These are phyloP conservation scores for Phytophthora vignae DNA, from an alignment of 352 stramenopile genomes.

Conservation along the genomic window DNA sequence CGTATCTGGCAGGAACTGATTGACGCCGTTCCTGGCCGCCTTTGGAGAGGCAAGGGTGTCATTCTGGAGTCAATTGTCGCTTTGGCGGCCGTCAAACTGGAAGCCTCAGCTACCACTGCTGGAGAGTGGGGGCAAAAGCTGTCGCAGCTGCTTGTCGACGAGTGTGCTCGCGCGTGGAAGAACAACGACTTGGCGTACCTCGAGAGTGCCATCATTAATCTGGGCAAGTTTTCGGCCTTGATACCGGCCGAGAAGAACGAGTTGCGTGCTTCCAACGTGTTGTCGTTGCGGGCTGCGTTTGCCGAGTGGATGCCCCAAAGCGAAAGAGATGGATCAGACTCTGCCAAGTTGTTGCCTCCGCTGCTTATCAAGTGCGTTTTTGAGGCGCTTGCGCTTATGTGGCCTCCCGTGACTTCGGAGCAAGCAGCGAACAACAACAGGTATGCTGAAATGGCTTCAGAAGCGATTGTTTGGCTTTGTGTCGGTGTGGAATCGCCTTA, in stretches of 20 bases:
- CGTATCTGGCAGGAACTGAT: slow-evolving; percentile 65
- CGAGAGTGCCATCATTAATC: slow-evolving; percentile 65
- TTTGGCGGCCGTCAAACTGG: slow-evolving; percentile 45
- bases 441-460: slow-evolving; percentile 14
- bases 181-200: slow-evolving; percentile 76
- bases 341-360: slow-evolving; percentile 46
- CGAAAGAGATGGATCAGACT: slow-evolving; percentile 14
- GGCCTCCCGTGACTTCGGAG: slow-evolving; percentile 32
- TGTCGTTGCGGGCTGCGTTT: slow-evolving; percentile 45
- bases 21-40: slow-evolving; percentile 61
- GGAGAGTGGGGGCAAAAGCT: slow-evolving; percentile 38
- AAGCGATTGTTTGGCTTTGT: slow-evolving; percentile 65
- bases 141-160: slow-evolving; percentile 55
- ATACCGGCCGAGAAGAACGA: slow-evolving; percentile 32
- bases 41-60: slow-evolving; percentile 82
- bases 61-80: slow-evolving; percentile 76
- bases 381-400: slow-evolving; percentile 63
- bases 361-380: slow-evolving; percentile 82
- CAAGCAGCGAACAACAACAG: background rate
- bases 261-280: slow-evolving; percentile 51
- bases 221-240: slow-evolving; percentile 56
- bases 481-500: slow-evolving; percentile 39
- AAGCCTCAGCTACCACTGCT: slow-evolving; percentile 3
- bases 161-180: slow-evolving; percentile 69
- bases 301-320: slow-evolving; percentile 42